A percentile compares a stretch with the other conserved stretches of the same genome.
These are phyloP conservation scores for Pseudogymnoascus sp. DNA, from an alignment of 2,329 filamentous ascomycete genomes.

Conservation along the genomic window DNA sequence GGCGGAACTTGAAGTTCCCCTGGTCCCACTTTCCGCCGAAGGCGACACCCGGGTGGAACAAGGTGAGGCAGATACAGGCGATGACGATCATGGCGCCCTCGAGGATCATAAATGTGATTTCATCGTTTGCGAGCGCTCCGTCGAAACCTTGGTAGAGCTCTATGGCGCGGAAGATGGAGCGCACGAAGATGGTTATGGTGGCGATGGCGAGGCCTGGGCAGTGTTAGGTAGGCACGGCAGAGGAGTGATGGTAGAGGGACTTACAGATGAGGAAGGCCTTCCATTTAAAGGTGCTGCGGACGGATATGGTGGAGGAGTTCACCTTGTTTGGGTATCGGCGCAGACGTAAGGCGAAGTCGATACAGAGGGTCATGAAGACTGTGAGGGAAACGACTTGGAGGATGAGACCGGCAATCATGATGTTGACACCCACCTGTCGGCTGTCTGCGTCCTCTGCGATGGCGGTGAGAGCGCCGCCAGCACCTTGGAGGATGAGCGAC, in stretches of 20 bases:
- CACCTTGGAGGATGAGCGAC: conserved; percentile 49
- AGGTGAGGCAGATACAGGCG: conserved; percentile 25
- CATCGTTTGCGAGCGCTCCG: conserved; percentile 39
- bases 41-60: conserved; percentile 28
- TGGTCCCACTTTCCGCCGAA: conserved; percentile 17
- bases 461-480: conserved; percentile 45
- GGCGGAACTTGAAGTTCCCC: conserved; percentile 1
- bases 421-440: conserved; percentile 38
- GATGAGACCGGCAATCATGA: conserved; percentile 50
- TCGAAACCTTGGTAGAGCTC: conserved; percentile 48
- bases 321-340: conserved; percentile 1
- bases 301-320: not conserved
- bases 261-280: conserved; percentile 2
- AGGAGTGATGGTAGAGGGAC: not conserved
- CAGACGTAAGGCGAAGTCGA: conserved; percentile 22
- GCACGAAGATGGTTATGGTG: conserved; percentile 47
- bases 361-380: conserved; percentile 25
- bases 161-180: conserved; percentile 48
- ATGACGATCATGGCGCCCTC: conserved; percentile 35
- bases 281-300: conserved; percentile 2
- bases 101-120: conserved; percentile 38
- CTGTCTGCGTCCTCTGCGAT: conserved; percentile 11
- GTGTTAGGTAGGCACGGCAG: not conserved
- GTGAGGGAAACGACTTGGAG: conserved; percentile 45
- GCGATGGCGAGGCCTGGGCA: conserved; percentile 34